phyloP scores from a whole-genome alignment of 306 rosid species.

The Styphnolobium japonicum region DNA sequence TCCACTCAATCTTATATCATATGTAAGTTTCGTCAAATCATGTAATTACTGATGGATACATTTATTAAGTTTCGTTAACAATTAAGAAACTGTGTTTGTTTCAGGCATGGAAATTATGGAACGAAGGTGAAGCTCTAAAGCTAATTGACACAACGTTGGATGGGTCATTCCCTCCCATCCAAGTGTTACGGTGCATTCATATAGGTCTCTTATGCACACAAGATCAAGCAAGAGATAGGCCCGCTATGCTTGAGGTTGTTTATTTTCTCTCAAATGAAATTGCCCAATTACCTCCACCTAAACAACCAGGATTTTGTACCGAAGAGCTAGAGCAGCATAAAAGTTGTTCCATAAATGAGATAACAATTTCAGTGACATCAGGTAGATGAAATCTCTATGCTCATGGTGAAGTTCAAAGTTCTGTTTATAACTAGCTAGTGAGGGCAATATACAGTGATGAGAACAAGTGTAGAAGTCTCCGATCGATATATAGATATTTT shows the following conservation, averaged over 20 bases:
- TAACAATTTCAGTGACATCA: background rate
- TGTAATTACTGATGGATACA: background rate
- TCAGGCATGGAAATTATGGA: background rate
- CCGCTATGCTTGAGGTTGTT: background rate
- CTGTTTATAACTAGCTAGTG: background rate
- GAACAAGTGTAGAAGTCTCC: too few species aligned
- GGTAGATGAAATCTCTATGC: background rate
- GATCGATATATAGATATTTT: too few species aligned
- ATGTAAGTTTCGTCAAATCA: constrained; percentile 16
- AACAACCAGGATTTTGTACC: background rate
- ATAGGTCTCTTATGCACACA: background rate
- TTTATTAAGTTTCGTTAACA: background rate
- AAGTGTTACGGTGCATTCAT: background rate
- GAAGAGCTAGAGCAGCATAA: background rate
- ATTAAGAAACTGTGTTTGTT: background rate
- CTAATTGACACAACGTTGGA: background rate
- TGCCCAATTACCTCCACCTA: background rate
- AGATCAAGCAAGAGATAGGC: background rate
- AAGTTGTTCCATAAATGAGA: background rate
- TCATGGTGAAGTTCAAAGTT: background rate
- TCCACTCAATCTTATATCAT: constrained; percentile 28
- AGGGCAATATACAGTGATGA: background rate
- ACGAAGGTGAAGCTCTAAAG: background rate
- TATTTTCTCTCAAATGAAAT: background rate
- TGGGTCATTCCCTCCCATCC: background rate